Conservation (phyloP, 2,329 filamentous ascomycete genomes). For the Pseudogymnoascus sp. region DNA sequence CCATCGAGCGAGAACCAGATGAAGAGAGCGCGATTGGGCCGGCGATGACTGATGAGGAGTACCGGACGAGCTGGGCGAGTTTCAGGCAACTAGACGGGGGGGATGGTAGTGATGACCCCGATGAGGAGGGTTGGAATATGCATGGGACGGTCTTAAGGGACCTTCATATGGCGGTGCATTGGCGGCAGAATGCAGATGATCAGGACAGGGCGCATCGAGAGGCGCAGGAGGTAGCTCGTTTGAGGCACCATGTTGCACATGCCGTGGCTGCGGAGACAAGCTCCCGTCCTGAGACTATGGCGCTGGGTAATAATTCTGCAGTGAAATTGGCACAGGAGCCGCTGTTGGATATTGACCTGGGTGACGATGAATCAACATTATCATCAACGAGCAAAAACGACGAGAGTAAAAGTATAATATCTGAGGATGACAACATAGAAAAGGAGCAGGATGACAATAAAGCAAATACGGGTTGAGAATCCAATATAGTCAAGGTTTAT, state of each 20-base stretch:
- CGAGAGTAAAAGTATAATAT: background rate
- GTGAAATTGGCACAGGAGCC: background rate
- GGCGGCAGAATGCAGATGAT: background rate
- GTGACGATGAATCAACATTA: background rate
- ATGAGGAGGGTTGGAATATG: background rate
- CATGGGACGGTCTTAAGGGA: background rate
- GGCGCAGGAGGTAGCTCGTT: background rate
- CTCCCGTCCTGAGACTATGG: background rate
- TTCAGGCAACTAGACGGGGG: background rate
- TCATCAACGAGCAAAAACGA: background rate
- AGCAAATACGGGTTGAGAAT: background rate
- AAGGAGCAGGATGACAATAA: background rate
- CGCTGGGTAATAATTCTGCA: background rate
- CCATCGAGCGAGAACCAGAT: background rate
- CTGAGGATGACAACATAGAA: background rate
- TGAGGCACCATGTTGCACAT: background rate
- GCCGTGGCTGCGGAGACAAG: background rate
- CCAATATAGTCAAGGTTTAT: background rate
- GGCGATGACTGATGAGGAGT: background rate
- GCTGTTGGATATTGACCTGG: background rate
- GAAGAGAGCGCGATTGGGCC: slow-evolving; percentile 2
- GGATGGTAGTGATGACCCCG: background rate
- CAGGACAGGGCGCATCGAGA: background rate
- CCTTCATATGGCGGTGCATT: slow-evolving; percentile 1
- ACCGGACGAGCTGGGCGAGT: background rate